Conservation (phyloP, 116 monocot genomes). For the Iris pallida region DNA sequence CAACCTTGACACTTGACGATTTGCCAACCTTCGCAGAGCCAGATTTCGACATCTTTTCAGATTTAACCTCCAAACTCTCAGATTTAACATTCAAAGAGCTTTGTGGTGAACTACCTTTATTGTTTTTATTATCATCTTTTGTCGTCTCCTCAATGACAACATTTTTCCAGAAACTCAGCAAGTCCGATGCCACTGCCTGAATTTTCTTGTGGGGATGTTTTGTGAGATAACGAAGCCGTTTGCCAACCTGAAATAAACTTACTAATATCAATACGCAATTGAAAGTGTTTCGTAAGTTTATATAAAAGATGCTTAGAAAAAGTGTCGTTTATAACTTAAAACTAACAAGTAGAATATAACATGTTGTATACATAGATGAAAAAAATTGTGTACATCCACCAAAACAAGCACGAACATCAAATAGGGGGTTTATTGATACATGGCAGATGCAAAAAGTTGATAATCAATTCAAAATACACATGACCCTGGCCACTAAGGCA, state of each 20-base stretch:
- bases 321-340: not conserved
- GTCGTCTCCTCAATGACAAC: conserved; percentile 43
- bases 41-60: conserved; percentile 10
- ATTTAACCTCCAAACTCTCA: conserved; percentile 9
- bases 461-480: no score
- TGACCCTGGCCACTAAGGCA: no score
- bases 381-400: no score
- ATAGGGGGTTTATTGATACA: no score
- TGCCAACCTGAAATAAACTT: conserved; percentile 41
- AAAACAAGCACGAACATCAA: no score
- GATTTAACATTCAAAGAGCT: conserved; percentile 2
- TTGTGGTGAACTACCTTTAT: not conserved
- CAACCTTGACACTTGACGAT: conserved; percentile 16
- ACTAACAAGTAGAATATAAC: no score
- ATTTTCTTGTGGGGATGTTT: conserved; percentile 42
- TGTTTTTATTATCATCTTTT: conserved; percentile 31
- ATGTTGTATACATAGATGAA: no score
- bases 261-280: no score
- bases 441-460: no score
- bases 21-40: not conserved
- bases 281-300: no score
- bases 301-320: not conserved
- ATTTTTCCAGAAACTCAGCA: conserved; percentile 46
- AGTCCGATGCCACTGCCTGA: conserved; percentile 33
- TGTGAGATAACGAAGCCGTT: conserved; percentile 41